Evolutionary conservation across 805 yeast genomes (phyloP), one percentile per base, ranked within the genome.

Genomic region (Wickerhamiella qilinensis): DNA sequence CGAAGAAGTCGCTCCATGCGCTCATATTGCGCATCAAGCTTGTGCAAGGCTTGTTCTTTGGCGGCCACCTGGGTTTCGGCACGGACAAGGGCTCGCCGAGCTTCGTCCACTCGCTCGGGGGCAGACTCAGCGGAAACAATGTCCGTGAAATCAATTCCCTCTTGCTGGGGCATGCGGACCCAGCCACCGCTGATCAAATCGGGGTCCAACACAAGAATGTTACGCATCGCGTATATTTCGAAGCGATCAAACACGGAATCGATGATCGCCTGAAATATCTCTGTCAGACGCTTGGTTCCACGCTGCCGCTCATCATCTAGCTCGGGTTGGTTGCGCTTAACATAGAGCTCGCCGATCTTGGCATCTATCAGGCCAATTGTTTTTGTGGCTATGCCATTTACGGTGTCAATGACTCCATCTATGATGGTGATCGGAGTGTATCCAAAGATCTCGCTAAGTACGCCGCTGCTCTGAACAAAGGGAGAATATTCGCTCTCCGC

Each of bases 401-500:
- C 91, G 1, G 84, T 81, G 56, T 85, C 84, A 48, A 85, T 82
- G 11, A 86, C 77, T 50, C 83, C 94, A 49, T 86, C 96, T 4
- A 86, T 68, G 12, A 85, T 60, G 1, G 86, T 71, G 8, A 84
- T 68, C 0, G 95, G 94, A 6, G 91, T 80, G 50, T 71, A 82
- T 27, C 82, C 94, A 27, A 86, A 60, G 53, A 85, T 94, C 57
- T 85, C 95, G 1, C 94, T 80, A 37, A 86, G 63, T 15, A 84
- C 48, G 32, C 69, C 65, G 7, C 34, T 30, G 30, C 38, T 36
- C 5, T 11, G 24, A n/a, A 19, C 25, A 17, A 32, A 32, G 6
- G 20, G 20, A 18, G 25, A 22, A n/a, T n/a, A n/a, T n/a, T n/a
- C n/a, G n/a, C n/a, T n/a, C n/a, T n/a, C n/a, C n/a, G n/a, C n/a